These are phyloP conservation scores for Acanthamoeba castellanii DNA, from an alignment of 208 protist genomes.

Conservation along the genomic window DNA sequence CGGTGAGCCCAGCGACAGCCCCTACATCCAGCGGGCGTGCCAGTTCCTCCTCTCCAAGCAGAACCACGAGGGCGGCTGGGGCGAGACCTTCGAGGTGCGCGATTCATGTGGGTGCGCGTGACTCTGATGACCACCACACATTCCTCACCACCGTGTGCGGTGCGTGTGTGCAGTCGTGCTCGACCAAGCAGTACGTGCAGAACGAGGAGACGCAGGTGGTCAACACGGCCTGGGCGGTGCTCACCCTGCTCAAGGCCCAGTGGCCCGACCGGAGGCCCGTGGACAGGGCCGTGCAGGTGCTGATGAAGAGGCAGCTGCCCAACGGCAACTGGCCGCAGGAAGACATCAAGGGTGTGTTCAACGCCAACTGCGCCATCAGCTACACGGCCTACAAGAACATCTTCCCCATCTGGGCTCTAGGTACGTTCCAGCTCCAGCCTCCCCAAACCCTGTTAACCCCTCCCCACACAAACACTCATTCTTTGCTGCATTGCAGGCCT, in stretches of 20 bases:
- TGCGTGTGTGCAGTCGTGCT: conserved; percentile 37
- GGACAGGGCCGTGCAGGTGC: conserved; percentile 89
- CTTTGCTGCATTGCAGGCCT: neutral
- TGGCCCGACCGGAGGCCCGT: conserved; percentile 90
- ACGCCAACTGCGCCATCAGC: conserved; percentile 98
- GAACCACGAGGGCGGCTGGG: conserved; percentile 96
- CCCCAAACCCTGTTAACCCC: too few species aligned
- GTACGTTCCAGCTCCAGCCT: neutral
- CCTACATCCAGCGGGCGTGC: conserved; percentile 85
- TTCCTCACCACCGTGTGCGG: neutral
- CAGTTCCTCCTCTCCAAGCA: conserved; percentile 96
- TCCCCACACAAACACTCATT: neutral
- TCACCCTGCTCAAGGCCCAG: conserved; percentile 94
- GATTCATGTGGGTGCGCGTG: neutral
- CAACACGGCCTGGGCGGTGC: conserved; percentile 97
- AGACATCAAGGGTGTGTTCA: conserved; percentile 97
- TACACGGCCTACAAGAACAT: conserved; percentile 94
- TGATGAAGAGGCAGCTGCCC: conserved; percentile 81
- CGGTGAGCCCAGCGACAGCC: conserved; percentile 41
- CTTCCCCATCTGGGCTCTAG: conserved; percentile 98
- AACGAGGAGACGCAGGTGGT: conserved; percentile 94
- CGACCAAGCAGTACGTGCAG: conserved; percentile 56
- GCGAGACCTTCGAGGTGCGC: conserved; percentile 92
- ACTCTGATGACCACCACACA: neutral
- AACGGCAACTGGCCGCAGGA: conserved; percentile 87